Evolutionary conservation across 768 basidiomycete genomes (phyloP), one percentile per base, ranked within the genome.

Genomic region (Suillus variegatus): DNA sequence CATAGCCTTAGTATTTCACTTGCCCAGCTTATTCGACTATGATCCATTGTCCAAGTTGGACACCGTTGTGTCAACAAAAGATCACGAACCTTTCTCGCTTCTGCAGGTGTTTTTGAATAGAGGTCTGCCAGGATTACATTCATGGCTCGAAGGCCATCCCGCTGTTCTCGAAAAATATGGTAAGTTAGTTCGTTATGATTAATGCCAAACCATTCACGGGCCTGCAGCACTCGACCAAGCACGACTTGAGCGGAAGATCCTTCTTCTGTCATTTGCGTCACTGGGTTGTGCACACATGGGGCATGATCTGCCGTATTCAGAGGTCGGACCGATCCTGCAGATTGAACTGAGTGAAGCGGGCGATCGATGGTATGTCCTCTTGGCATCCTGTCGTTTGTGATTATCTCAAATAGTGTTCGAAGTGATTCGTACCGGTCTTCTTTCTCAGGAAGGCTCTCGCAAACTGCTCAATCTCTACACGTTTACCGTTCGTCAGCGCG

Each of bases 201-300:
- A 1, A 58, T 10, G 25, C 18, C 16, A 18, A 7, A 20, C 6
- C 18, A 2, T 44, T 47, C 6, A 32, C n/a, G 5, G 16, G 7
- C 44, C 64, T 22, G 4, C 43, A 91, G 91, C 82, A 47, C 52
- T 32, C 4, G 86, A 88, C 56, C 74, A 75, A 41, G 66, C 81
- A 20, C 82, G 86, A 61, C 81, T 95, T 25, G 90, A 91, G 74
- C 85, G 82, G 70, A 95, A 95, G 80, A 89, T 95, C 55, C 86
- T 90, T 32, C 84, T 94, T 9, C 81, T 95, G 22, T 86, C 87
- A 4, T 84, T 95, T 60, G 87, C 92, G 16, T 87, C 91, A 0
- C 82, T 95, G 40, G 90, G 87, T n/a, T 89, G 91, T 73, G 81
- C 89, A 68, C 85, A 92, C 72, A 83, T 93, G 41, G 92, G 92